phyloP scores from a whole-genome alignment of 495 filamentous ascomycete species.

The Bacidia rubella region DNA sequence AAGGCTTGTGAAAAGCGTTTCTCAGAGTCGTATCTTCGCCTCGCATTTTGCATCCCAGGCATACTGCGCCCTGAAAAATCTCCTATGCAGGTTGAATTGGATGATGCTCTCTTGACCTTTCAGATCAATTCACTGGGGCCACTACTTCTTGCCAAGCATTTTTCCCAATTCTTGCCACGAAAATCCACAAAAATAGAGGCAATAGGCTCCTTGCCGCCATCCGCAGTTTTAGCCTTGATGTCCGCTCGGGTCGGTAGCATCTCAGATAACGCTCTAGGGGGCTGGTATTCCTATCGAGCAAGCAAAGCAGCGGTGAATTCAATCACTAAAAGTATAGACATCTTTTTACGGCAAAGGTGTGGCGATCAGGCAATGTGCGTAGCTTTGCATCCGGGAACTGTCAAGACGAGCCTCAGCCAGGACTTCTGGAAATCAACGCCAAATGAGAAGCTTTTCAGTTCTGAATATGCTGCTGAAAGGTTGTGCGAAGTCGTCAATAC shows the following conservation, averaged over 20 bases:
- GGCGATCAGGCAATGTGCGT: constrained; percentile 50
- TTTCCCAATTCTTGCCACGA: constrained; percentile 50
- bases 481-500: constrained; percentile 40
- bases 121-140: constrained; percentile 60
- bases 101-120: constrained; percentile 45
- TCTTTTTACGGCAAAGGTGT: constrained; percentile 41
- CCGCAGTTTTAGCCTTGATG: constrained; percentile 55
- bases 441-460: constrained; percentile 46
- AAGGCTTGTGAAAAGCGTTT: constrained; percentile 17
- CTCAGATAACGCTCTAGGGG: constrained; percentile 53
- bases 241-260: constrained; percentile 66
- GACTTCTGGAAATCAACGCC: constrained; percentile 53
- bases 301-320: constrained; percentile 61
- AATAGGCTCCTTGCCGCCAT: constrained; percentile 18
- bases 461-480: constrained; percentile 45
- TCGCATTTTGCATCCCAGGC: constrained; percentile 58
- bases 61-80: constrained; percentile 65
- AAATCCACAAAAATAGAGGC: constrained; percentile 22
- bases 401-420: constrained; percentile 58
- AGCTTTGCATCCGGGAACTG: constrained; percentile 71
- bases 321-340: constrained; percentile 57
- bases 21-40: constrained; percentile 37
- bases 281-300: constrained; percentile 65
- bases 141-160: constrained; percentile 61
- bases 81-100: constrained; percentile 45